These are phyloP conservation scores for Stephania cephalantha DNA, from an alignment of 164 flowering plant species.

Conservation along the genomic window DNA sequence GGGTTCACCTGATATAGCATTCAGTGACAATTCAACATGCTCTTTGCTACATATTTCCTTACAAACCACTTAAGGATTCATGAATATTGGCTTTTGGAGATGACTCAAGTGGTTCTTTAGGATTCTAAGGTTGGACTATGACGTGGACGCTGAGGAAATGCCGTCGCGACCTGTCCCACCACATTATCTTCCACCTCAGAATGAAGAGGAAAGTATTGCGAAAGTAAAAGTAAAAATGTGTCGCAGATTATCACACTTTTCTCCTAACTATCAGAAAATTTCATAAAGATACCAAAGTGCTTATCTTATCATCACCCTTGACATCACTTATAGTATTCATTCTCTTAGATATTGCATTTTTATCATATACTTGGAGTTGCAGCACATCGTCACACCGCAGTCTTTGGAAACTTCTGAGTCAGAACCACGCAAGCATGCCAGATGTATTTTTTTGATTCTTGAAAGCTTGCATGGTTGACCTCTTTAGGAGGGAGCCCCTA, in stretches of 20 bases:
- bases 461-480: conserved; percentile 4
- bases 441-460: background rate
- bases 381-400: background rate
- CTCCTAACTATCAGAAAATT: too few relatives aligned
- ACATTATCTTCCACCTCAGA: background rate
- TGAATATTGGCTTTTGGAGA: background rate
- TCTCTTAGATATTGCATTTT: background rate
- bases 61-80: background rate
- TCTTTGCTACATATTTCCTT: background rate
- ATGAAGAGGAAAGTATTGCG: background rate
- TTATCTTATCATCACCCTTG: background rate
- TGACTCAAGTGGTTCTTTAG: background rate
- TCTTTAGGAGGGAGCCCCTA: background rate
- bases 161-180: background rate
- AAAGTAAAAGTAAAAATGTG: background rate
- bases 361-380: background rate
- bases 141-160: background rate
- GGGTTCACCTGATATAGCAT: background rate
- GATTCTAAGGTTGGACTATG: background rate
- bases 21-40: background rate
- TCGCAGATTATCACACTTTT: background rate
- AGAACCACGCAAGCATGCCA: background rate
- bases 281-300: background rate
- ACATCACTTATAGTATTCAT: background rate
- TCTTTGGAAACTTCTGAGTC: background rate